Percentiles rank a stretch among this genome's conserved stretches.
phyloP scores from a whole-genome alignment of 176 grass and related monocot genomes.

The Rhynchospora pubera region DNA sequence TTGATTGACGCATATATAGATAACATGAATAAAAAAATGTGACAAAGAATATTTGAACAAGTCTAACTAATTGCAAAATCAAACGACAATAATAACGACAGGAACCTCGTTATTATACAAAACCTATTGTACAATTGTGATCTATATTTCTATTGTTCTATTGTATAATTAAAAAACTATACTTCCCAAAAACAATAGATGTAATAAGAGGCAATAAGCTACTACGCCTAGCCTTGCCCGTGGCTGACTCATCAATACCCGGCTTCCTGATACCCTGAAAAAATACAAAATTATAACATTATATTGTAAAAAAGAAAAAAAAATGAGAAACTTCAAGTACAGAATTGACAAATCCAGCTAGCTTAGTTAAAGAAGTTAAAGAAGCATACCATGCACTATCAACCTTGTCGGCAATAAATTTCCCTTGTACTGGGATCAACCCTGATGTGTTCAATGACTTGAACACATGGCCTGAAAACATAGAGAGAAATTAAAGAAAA shows the following conservation, averaged over 20 bases:
- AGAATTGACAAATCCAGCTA: conserved; percentile 9
- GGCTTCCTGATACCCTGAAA: conserved; percentile 84
- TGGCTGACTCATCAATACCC: conserved; percentile 66
- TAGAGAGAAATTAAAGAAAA: conserved; percentile 27
- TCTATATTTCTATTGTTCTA: conserved; percentile 2
- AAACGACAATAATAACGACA: not conserved
- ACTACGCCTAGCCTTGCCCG: conserved; percentile 76
- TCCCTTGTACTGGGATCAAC: conserved; percentile 82
- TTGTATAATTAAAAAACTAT: conserved; percentile 48
- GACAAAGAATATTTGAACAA: conserved; percentile 9
- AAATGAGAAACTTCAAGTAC: not conserved
- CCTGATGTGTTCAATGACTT: conserved; percentile 84
- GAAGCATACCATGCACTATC: conserved; percentile 77
- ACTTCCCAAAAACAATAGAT: conserved; percentile 80
- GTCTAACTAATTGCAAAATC: not conserved
- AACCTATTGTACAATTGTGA: conserved; percentile 21
- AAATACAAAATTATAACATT: conserved; percentile 9
- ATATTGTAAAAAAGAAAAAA: not conserved
- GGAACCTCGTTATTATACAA: conserved; percentile 10
- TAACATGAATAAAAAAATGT: not conserved
- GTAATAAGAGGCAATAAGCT: conserved; percentile 65
- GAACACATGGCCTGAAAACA: conserved; percentile 70
- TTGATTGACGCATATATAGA: not conserved
- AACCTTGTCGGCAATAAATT: conserved; percentile 81
- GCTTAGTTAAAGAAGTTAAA: not conserved